Evolutionary conservation across 768 basidiomycete species (phyloP), one percentile per base, ranked within the genome.

Genomic region (Agaricus blazei): DNA sequence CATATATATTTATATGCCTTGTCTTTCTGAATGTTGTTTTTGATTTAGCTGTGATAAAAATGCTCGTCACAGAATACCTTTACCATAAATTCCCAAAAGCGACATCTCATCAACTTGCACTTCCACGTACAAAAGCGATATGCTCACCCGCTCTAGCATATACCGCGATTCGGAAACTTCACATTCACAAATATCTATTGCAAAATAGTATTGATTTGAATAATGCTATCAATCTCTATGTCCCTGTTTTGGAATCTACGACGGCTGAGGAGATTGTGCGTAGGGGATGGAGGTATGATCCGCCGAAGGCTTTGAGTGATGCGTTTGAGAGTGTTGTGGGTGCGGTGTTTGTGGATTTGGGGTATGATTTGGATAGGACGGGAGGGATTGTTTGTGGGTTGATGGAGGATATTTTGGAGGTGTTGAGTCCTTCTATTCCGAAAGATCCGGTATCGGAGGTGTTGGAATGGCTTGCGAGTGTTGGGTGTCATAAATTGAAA

Each of bases 291-390:
- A 81, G 82, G 61, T 87, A 85, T 59, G 87, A 92, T 62, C 90
- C 92, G 8, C 92, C 93, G 0, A 96, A 96, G 68, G 85, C 81
- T 5, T 70, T 93, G 31, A 87, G 88, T 54, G 93, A 96, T 64
- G 80, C 92, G 3, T 76, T 95, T 51, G 93, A 96, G 69, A 88
- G 91, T 51, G 70, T 95, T 4, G 72, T 93, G 34, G 93, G 91
- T 1, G 92, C 90, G 2, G 74, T 96, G 19, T 78, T 96, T 28
- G 79, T 95, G 42, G 93, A 96, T 68, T 81, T 83, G 4, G 83
- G 78, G 4, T 90, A 86, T 63, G 70, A 90, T 59, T 84, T 88
- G 57, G 89, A 91, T 49, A 80, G 75, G 56, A 82, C 84, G 3
- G 78, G 79, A 14, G 72, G 72, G 0, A 75, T 92, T 15, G 77